Conservation (phyloP, 331 rosid genomes). For the Malus hybrid region DNA sequence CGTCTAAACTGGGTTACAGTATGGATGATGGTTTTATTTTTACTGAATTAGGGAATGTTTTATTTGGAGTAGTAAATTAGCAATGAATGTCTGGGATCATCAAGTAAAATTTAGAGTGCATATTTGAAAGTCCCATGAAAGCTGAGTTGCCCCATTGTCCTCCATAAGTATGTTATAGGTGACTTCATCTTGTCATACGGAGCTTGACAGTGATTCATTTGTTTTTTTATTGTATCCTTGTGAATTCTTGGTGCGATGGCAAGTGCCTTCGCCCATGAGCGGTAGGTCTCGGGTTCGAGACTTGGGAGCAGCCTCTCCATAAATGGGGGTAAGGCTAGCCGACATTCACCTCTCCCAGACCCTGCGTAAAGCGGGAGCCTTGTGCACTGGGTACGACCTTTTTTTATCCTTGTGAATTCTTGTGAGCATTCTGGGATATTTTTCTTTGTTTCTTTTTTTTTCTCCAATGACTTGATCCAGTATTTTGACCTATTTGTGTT, state of each 20-base stretch:
- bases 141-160: background rate
- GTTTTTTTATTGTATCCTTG: background rate
- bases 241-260: too few relatives aligned
- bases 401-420: background rate
- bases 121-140: background rate
- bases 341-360: too few relatives aligned
- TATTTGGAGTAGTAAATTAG: background rate
- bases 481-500: conserved; percentile 2
- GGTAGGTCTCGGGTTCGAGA: too few relatives aligned
- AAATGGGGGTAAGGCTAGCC: too few relatives aligned
- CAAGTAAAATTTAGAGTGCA: background rate
- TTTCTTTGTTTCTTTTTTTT: background rate
- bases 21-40: background rate
- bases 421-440: background rate
- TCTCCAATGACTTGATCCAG: background rate
- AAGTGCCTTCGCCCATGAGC: too few relatives aligned
- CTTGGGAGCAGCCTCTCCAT: too few relatives aligned
- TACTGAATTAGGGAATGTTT: background rate
- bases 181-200: background rate
- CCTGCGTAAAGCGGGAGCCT: too few relatives aligned
- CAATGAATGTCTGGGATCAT: background rate
- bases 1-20: background rate
- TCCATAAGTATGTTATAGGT: background rate
- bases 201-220: background rate
- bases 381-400: too few relatives aligned